Conservation (phyloP, 2,329 filamentous ascomycete species). For the Penicillium sumatraense region DNA sequence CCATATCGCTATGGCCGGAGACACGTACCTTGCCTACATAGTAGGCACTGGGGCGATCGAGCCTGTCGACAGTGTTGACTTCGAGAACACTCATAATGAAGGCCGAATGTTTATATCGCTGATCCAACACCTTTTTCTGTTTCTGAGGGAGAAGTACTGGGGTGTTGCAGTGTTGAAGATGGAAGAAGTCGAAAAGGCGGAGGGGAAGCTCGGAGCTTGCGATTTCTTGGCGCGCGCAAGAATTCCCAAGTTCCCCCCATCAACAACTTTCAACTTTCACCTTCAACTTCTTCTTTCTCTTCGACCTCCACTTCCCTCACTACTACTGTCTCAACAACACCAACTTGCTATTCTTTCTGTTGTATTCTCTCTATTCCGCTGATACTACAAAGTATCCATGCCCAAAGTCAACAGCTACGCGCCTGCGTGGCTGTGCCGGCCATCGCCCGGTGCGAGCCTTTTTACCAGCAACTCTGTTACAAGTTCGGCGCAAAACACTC, state of each 20-base stretch:
- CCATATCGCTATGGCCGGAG: not conserved
- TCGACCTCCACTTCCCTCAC: not conserved
- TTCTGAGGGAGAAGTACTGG: not conserved
- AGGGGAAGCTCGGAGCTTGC: constrained; percentile 29
- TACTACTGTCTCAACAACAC: not conserved
- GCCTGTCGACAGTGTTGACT: constrained; percentile 75
- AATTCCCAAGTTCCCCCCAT: constrained; percentile 28
- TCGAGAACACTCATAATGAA: constrained; percentile 32
- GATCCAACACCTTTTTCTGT: too few species aligned
- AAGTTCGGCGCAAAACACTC: constrained; percentile 32
- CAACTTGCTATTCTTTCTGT: not conserved
- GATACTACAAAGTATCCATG: constrained; percentile 57
- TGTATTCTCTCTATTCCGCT: too few species aligned
- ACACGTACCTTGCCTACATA: constrained; percentile 75
- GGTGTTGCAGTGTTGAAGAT: not conserved
- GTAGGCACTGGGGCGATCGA: constrained; percentile 95
- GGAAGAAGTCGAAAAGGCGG: constrained; percentile 18
- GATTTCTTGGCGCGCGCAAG: constrained; percentile 26
- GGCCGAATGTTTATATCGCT: not conserved
- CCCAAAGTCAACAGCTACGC: constrained; percentile 84
- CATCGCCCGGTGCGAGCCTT: constrained; percentile 75
- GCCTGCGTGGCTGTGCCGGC: constrained; percentile 81
- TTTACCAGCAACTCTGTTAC: constrained; percentile 64
- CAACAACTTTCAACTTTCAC: constrained; percentile 19
- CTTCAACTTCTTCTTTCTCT: not conserved